phyloP scores from a whole-genome alignment of 2,329 filamentous ascomycete genomes.

The Arthrobotrys entomopaga region DNA sequence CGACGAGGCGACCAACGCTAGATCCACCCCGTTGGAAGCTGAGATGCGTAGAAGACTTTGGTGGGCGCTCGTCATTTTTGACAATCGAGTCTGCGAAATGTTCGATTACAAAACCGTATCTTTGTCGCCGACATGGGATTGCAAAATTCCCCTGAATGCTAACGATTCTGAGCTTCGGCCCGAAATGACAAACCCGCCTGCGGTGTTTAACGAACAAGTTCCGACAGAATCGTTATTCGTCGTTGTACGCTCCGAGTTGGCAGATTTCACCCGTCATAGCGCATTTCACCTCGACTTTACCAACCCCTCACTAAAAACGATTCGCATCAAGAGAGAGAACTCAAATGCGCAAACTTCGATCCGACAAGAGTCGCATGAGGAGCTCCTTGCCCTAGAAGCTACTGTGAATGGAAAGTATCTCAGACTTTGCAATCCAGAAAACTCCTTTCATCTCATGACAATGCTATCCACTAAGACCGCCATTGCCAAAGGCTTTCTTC shows the following conservation, averaged over 20 bases:
- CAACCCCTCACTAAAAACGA: constrained; percentile 62
- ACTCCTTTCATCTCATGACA: constrained; percentile 62
- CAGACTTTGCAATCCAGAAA: constrained; percentile 60
- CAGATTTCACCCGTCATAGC: constrained; percentile 62
- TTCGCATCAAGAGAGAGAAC: not conserved
- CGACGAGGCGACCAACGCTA: constrained; percentile 66
- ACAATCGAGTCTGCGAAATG: constrained; percentile 67
- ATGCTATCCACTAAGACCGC: constrained; percentile 61
- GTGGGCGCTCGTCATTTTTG: constrained; percentile 71
- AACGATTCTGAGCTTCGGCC: constrained; percentile 43
- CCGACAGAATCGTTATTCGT: constrained; percentile 64
- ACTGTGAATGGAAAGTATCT: constrained; percentile 60
- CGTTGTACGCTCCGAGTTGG: constrained; percentile 64
- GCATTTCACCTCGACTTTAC: constrained; percentile 65
- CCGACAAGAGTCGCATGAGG: constrained; percentile 55
- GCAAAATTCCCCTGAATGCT: constrained; percentile 26
- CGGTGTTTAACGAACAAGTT: constrained; percentile 58
- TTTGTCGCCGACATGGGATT: constrained; percentile 61
- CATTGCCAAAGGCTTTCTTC: constrained; percentile 61
- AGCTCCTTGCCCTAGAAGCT: constrained; percentile 59
- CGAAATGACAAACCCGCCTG: constrained; percentile 26
- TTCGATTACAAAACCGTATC: constrained; percentile 61
- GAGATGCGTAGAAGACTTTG: constrained; percentile 72
- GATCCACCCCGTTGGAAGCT: constrained; percentile 65
- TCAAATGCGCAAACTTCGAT: not conserved